These are phyloP conservation scores for Aspergillus tubingensis DNA, from an alignment of 2,329 filamentous ascomycete species.

Conservation along the genomic window DNA sequence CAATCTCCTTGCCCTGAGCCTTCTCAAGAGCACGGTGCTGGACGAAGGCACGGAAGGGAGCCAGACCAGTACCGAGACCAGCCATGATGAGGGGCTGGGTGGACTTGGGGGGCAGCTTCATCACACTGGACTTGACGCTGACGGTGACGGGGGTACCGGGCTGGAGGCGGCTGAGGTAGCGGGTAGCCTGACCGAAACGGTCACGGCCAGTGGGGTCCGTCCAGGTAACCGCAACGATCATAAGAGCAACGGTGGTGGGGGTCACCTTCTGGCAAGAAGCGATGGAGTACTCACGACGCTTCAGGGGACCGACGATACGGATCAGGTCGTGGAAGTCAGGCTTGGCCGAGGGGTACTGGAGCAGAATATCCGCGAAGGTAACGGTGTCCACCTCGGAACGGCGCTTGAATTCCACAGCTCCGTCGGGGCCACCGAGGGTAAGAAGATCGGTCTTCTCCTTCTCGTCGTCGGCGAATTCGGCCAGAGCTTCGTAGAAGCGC, in stretches of 20 bases:
- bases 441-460: constrained; percentile 79
- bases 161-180: constrained; percentile 76
- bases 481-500: constrained; percentile 92
- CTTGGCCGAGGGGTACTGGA: constrained; percentile 86
- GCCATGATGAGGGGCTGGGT: constrained; percentile 98
- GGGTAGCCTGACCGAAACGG: constrained; percentile 89
- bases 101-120: constrained; percentile 90
- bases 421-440: constrained; percentile 73
- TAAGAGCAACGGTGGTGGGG: constrained; percentile 83
- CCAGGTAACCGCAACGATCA: constrained; percentile 98
- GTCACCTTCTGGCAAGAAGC: constrained; percentile 95
- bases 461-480: constrained; percentile 81
- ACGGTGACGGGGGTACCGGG: constrained; percentile 80
- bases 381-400: constrained; percentile 87
- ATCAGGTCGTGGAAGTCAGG: constrained; percentile 86
- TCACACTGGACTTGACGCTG: constrained; percentile 95
- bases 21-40: constrained; percentile 98
- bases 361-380: constrained; percentile 86
- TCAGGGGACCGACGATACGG: constrained; percentile 84
- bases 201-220: constrained; percentile 82
- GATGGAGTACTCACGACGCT: constrained; percentile 98
- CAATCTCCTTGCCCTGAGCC: constrained; percentile 93
- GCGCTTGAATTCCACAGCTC: constrained; percentile 87
- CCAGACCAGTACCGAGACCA: constrained; percentile 94
- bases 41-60: constrained; percentile 98